phyloP scores from a whole-genome alignment of 2,329 filamentous ascomycete species.

The Sphaerulina musiva region DNA sequence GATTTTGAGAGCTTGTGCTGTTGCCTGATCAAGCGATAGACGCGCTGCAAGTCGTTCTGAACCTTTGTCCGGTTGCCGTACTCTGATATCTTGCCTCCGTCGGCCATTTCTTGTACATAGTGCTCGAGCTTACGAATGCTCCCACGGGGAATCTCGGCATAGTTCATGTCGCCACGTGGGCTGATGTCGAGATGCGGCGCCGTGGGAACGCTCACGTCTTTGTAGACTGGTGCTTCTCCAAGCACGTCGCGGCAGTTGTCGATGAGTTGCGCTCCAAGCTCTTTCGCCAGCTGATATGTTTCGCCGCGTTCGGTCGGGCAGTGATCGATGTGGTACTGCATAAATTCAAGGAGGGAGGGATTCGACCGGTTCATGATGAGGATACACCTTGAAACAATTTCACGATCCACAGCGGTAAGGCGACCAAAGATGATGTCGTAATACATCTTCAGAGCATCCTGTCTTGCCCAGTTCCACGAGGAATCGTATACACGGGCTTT shows the following conservation, averaged over 20 bases:
- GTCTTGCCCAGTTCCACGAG: constrained; percentile 98
- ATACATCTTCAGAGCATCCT: constrained; percentile 97
- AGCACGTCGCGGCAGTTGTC: constrained; percentile 96
- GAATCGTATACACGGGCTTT: constrained; percentile 97
- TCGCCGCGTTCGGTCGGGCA: constrained; percentile 94
- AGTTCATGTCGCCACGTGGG: constrained; percentile 83
- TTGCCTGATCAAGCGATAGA: constrained; percentile 97
- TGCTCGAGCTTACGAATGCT: constrained; percentile 96
- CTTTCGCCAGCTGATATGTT: constrained; percentile 95
- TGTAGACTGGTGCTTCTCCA: constrained; percentile 77
- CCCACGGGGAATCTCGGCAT: constrained; percentile 75
- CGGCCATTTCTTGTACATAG: constrained; percentile 97
- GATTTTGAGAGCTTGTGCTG: constrained; percentile 97
- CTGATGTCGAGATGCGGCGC: constrained; percentile 91
- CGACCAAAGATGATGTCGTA: constrained; percentile 98
- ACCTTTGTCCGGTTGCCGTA: constrained; percentile 98
- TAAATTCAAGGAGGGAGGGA: constrained; percentile 90
- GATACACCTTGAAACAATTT: constrained; percentile 98
- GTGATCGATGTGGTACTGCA: constrained; percentile 99
- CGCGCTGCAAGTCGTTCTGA: constrained; percentile 85
- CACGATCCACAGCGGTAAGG: constrained; percentile 84
- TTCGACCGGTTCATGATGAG: constrained; percentile 99
- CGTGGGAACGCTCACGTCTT: constrained; percentile 88
- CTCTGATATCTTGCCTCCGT: constrained; percentile 96
- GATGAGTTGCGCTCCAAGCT: constrained; percentile 85